Evolutionary conservation across 108 stramenopile species (phyloP), one percentile per base, ranked within the genome.

Genomic region (Nannochloropsis oceanica): DNA sequence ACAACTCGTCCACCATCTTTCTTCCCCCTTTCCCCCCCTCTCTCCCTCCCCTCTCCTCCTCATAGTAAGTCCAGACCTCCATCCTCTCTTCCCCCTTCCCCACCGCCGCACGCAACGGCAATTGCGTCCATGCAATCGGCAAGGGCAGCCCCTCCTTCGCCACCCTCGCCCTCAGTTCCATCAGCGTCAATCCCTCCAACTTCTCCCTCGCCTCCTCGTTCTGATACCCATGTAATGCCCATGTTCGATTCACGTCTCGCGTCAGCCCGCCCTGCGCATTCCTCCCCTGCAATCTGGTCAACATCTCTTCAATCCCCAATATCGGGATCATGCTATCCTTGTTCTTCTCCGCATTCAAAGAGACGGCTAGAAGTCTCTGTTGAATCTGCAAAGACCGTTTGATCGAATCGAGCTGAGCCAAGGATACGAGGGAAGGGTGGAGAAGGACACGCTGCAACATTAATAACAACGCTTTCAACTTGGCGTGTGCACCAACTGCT

Each of bases 381-480:
- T 73, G 59, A n/a, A 73, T 73, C 2, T 73, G 59, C 59, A 73
- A n/a, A 18, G 59, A 73, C 59, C 59, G 59, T n/a, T 73, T 73
- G 59, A 73, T 73, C 22, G 59, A n/a, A n/a, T 73, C 59, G 8
- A 88, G 83, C 88, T 85, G 84, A 22, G 18, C 8, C 27, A 88
- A 46, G 44, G 79, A 59, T 3, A 88, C 79, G 2, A 88, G 88
- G 46, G 25, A 80, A 12, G 88, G 84, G 82, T 88, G 88, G 25
- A 80, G 82, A 14, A 84, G 43, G 0, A 84, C 85, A 46, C 50
- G 84, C 85, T 88, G 88, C 85, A 88, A 44, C 43, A 88, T 84
- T 42, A 44, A n/a, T 34, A 88, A 50, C 44, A 88, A 81, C 20
- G 82, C 84, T 81, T 85, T 87, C 2, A 87, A 79, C 80, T 87